Conservation (phyloP, 225 moss, liverwort and hornwort genomes). For the Polytrichum formosum region DNA sequence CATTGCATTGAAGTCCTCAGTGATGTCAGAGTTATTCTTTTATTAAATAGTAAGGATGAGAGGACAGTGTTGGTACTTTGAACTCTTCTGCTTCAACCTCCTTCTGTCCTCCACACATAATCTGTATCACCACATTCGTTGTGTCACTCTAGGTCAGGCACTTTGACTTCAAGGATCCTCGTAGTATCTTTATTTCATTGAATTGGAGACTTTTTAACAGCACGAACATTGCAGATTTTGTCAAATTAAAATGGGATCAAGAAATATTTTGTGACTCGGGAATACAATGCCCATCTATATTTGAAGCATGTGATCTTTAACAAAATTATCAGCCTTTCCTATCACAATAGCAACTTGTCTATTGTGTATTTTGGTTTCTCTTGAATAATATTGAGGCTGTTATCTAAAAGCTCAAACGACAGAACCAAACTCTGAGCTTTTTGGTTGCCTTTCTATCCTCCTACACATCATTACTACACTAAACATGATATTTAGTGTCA, state of each 20-base stretch:
- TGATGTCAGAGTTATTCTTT: too few relatives aligned
- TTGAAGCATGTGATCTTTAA: not conserved
- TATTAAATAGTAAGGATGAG: not conserved
- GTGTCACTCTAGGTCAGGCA: not conserved
- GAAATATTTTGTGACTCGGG: not conserved
- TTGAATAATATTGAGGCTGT: too few relatives aligned
- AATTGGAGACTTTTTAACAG: not conserved
- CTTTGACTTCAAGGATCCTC: not conserved
- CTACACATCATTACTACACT: not conserved
- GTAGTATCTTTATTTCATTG: not conserved
- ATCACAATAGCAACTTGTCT: too few relatives aligned
- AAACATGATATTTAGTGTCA: too few relatives aligned
- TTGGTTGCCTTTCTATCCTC: not conserved
- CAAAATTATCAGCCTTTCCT: too few relatives aligned
- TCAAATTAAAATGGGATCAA: not conserved
- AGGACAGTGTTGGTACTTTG: constrained; percentile 16
- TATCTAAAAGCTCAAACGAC: too few relatives aligned
- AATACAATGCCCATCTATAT: too few relatives aligned
- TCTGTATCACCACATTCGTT: constrained; percentile 10
- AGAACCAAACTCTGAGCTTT: too few relatives aligned
- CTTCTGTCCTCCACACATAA: constrained; percentile 21
- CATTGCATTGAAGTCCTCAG: too few relatives aligned
- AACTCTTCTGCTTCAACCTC: constrained; percentile 29
- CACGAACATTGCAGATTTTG: not conserved
- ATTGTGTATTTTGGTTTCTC: too few relatives aligned